phyloP scores from a whole-genome alignment of 192 early-diverging fungal genomes.

The Fimicolochytrium jonesii region DNA sequence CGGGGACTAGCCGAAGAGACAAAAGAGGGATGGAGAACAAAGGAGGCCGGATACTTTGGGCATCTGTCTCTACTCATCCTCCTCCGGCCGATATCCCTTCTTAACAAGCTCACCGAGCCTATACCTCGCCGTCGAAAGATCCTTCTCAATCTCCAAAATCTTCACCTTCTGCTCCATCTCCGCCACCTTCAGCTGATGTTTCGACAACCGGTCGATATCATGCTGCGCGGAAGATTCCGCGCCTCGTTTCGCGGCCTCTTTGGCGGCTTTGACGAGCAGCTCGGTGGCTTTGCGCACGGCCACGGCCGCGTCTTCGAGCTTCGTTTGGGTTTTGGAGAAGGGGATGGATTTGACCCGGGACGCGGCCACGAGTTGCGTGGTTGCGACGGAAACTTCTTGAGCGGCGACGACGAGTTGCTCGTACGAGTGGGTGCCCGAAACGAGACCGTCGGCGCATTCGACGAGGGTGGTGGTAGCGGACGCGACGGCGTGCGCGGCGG shows the following conservation, averaged over 20 bases:
- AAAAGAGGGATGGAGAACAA: no score
- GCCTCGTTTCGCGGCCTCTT: conserved; percentile 65
- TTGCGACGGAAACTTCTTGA: conserved; percentile 92
- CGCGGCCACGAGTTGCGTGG: conserved; percentile 94
- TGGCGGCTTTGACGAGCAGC: conserved; percentile 87
- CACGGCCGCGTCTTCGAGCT: conserved; percentile 90
- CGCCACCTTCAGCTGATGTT: conserved; percentile 90
- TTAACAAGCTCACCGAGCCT: conserved; percentile 91
- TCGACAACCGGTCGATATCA: conserved; percentile 68
- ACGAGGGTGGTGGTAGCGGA: conserved; percentile 89
- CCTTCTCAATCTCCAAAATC: conserved; percentile 94
- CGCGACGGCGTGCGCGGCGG: conserved; percentile 92
- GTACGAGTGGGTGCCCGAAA: conserved; percentile 80
- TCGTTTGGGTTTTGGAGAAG: conserved; percentile 88
- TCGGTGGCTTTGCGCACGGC: conserved; percentile 89
- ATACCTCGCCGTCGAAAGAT: conserved; percentile 77
- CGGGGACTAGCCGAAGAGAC: no score
- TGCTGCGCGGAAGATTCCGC: conserved; percentile 54
- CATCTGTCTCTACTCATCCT: conserved; percentile 7
- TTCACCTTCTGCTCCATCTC: conserved; percentile 99
- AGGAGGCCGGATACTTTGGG: no score
- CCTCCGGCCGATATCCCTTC: conserved; percentile 58
- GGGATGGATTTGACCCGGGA: conserved; percentile 90
- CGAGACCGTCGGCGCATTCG: conserved; percentile 93
- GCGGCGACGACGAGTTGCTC: conserved; percentile 98